Percentiles rank a stretch among this genome's conserved stretches.
Conservation (phyloP, 1,284 basidiomycete genomes). For the Malassezia vespertilionis region DNA sequence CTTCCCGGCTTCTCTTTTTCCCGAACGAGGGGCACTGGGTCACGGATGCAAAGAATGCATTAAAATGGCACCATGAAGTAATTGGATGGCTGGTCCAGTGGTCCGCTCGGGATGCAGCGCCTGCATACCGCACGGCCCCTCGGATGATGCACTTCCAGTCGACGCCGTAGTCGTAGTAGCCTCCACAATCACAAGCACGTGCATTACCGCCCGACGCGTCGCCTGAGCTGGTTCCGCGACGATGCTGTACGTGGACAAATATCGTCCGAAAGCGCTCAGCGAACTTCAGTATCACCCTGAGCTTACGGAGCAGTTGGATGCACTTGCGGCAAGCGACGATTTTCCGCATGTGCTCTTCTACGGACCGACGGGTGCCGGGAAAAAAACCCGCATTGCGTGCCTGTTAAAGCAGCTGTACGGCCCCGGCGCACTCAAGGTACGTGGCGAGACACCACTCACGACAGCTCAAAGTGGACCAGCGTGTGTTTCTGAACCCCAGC, state of each 20-base stretch:
- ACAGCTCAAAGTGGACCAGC: conserved; percentile 94
- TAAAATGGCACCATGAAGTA: conserved; percentile 32
- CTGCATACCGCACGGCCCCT: background rate
- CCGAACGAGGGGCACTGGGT: conserved; percentile 34
- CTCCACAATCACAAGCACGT: background rate
- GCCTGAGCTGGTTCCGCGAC: background rate
- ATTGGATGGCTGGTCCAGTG: conserved; percentile 28
- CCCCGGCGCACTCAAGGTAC: conserved; percentile 77
- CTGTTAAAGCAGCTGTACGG: conserved; percentile 83
- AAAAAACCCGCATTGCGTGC: conserved; percentile 80
- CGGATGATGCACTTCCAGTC: too few relatives aligned
- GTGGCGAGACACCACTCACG: conserved; percentile 10
- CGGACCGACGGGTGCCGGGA: conserved; percentile 90
- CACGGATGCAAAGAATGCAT: conserved; percentile 20
- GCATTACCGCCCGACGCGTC: background rate
- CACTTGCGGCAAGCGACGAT: conserved; percentile 57
- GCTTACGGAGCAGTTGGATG: conserved; percentile 67
- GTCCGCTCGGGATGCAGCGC: background rate
- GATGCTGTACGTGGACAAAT: conserved; percentile 54
- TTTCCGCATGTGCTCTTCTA: conserved; percentile 98
- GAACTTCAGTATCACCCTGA: conserved; percentile 78
- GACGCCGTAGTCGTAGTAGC: background rate
- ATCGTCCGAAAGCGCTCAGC: conserved; percentile 71
- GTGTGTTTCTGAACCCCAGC: conserved; percentile 87
- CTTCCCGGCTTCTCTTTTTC: conserved; percentile 29